Evolutionary conservation across 768 basidiomycete genomes (phyloP), one percentile per base, ranked within the genome.

Genomic region (Pholiota molesta): DNA sequence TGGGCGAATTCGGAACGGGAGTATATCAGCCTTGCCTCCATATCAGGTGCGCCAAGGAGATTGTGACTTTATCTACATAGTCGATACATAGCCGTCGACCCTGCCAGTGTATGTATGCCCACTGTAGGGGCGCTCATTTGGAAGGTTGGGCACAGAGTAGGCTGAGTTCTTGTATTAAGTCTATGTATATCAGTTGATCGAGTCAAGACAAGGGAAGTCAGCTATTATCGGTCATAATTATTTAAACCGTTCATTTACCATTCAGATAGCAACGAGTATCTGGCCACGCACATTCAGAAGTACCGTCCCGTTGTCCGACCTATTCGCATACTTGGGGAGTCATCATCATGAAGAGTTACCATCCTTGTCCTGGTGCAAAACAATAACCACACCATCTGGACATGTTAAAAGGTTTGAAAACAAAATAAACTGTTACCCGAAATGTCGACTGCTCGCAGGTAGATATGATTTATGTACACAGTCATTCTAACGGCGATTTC

Each of bases 21-120:
- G 35, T n/a, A 59, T 52, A 52, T 1, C 9, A 49, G 47, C 23
- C 21, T 49, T 14, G 47, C 47, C 47, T 49, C 47, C 47, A 14
- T n/a, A 26, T 10, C 26, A 23, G 21, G 21, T 52, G 26, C 29
- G 52, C 33, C 58, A 52, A 52, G 13, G 47, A 26, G 47, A 4
- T 26, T 26, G n/a, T 40, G 55, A 42, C 40, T 44, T 23, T 13
- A 28, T 44, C 37, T 56, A 42, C 37, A 53, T 9, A 33, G 44
- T 17, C 54, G 55, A 21, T 44, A 58, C 44, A 59, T 57, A 57
- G 33, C 63, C 63, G 63, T 54, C 63, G 52, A 57, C 66, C 63
- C 66, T 67, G n/a, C n/a, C n/a, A n/a, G n/a, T n/a, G n/a, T n/a
- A n/a, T n/a, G n/a, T n/a, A n/a, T n/a, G n/a, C n/a, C n/a, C n/a